Conservation (phyloP, 768 basidiomycete species). For the Psilocybe tampanensis region DNA sequence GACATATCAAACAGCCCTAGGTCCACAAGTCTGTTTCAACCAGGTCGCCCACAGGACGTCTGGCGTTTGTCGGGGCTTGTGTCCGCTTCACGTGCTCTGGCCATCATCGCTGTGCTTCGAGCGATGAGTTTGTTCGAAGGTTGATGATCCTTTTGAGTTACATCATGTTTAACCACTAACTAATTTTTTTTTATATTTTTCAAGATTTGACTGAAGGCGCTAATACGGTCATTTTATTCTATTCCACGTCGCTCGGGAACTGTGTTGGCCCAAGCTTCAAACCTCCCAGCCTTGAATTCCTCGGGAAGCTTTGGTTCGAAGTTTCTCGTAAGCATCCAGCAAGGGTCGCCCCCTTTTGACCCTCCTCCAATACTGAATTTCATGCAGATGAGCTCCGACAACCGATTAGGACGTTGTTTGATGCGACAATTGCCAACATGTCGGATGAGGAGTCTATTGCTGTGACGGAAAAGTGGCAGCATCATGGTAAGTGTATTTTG, state of each 20-base stretch:
- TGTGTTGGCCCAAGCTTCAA: conserved; percentile 63
- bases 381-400: conserved; percentile 70
- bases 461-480: conserved; percentile 66
- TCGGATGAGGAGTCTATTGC: conserved; percentile 65
- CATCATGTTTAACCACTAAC: not conserved
- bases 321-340: conserved; percentile 56
- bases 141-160: conserved; percentile 17
- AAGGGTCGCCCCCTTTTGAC: not conserved
- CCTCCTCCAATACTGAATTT: conserved; percentile 3
- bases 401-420: conserved; percentile 78
- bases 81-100: conserved; percentile 71
- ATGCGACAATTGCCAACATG: conserved; percentile 67
- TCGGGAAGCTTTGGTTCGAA: conserved; percentile 79
- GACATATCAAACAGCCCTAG: conserved; percentile 31
- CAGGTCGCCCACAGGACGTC: conserved; percentile 36
- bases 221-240: conserved; percentile 79
- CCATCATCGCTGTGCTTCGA: conserved; percentile 67
- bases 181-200: not conserved
- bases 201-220: conserved; percentile 70
- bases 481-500: conserved; percentile 47
- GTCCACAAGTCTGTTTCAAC: conserved; percentile 44
- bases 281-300: conserved; percentile 68
- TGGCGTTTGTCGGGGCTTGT: conserved; percentile 79
- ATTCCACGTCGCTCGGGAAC: conserved; percentile 68
- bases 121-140: conserved; percentile 78